These are phyloP conservation scores for Bryoglossum gracile DNA, from an alignment of 495 filamentous ascomycete species.

Conservation along the genomic window DNA sequence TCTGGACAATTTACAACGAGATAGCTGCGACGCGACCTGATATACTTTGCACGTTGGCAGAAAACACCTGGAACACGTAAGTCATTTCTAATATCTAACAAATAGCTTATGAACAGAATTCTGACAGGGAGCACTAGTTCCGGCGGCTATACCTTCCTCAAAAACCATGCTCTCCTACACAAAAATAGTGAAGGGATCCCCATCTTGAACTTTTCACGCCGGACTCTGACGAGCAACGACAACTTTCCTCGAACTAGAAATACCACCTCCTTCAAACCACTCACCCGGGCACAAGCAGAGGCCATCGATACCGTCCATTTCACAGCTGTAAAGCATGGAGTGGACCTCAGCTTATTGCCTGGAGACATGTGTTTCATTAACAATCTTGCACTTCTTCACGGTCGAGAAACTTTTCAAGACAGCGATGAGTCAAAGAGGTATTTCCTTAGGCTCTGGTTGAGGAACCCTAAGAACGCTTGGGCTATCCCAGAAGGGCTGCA, in stretches of 20 bases:
- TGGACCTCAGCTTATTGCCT: constrained; percentile 45
- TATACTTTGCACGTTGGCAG: constrained; percentile 48
- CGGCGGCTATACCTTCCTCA: constrained; percentile 41
- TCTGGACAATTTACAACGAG: constrained; percentile 56
- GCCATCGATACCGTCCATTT: constrained; percentile 58
- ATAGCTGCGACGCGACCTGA: constrained; percentile 55
- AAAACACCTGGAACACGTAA: constrained; percentile 10
- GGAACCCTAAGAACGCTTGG: constrained; percentile 8
- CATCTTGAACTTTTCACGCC: constrained; percentile 55
- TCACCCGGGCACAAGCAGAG: constrained; percentile 51
- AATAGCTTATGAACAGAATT: constrained; percentile 45
- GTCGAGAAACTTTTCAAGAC: constrained; percentile 53
- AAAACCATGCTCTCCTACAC: constrained; percentile 49
- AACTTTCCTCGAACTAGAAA: constrained; percentile 40
- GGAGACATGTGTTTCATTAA: constrained; percentile 77
- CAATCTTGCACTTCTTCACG: constrained; percentile 65
- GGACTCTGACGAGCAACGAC: constrained; percentile 48
- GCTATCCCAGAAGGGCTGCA: not conserved
- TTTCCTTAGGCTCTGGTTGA: constrained; percentile 1
- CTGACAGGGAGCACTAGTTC: constrained; percentile 44
- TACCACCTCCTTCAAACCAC: constrained; percentile 29
- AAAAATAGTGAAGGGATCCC: constrained; percentile 41
- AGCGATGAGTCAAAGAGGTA: constrained; percentile 19
- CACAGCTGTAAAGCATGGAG: constrained; percentile 46
- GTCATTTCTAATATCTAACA: not conserved